Conservation (phyloP, 495 filamentous ascomycete genomes). For the Pseudoneurospora amorphoporcata region DNA sequence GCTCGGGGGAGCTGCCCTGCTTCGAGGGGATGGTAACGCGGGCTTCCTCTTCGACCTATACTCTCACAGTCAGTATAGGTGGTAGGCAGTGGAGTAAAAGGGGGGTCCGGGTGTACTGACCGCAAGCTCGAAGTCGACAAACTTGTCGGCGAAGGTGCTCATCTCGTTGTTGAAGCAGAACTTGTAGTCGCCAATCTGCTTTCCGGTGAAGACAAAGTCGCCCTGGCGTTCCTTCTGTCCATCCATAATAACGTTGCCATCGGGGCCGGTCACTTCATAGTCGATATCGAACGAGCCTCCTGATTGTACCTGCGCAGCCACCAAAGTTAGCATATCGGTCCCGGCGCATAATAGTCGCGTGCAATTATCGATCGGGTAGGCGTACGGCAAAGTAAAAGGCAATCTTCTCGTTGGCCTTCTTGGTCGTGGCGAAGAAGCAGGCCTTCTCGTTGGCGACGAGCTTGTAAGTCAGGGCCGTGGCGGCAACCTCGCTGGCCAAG, state of each 20-base stretch:
- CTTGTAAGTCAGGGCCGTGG: conserved; percentile 92
- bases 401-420: conserved; percentile 70
- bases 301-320: conserved; percentile 67
- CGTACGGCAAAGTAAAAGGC: conserved; percentile 98
- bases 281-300: conserved; percentile 94
- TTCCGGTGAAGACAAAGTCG: conserved; percentile 96
- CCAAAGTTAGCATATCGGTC: neutral
- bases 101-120: conserved; percentile 39
- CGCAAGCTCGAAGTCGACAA: conserved; percentile 97
- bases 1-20: conserved; percentile 84
- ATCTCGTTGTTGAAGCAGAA: conserved; percentile 99
- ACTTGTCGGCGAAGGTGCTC: conserved; percentile 95
- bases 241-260: conserved; percentile 72
- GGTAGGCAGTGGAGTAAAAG: neutral
- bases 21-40: conserved; percentile 78
- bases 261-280: conserved; percentile 77
- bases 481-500: conserved; percentile 51
- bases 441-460: conserved; percentile 82
- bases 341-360: neutral
- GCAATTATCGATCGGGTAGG: conserved; percentile 4
- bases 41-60: conserved; percentile 86
- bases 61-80: neutral
- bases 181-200: conserved; percentile 82
- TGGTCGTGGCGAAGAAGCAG: conserved; percentile 81
- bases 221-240: conserved; percentile 90